Evolutionary conservation across 1,139 yeast genomes (phyloP).

Genomic region (Saccharomycopsis hybrid): DNA sequence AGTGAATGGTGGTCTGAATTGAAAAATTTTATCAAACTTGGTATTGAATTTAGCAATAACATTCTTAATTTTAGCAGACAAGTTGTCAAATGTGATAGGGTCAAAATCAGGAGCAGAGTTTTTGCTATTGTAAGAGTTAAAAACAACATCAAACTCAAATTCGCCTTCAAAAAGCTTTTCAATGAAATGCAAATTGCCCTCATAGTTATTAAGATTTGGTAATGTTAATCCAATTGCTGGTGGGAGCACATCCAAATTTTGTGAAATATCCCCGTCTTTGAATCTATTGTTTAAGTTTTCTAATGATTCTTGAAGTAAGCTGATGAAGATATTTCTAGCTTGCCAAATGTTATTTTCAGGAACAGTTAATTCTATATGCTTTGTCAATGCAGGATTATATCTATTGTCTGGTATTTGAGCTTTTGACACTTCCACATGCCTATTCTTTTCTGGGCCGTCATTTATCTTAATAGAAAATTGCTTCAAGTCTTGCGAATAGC

Average conservation of each 20-base stretch:
- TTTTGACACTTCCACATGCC: slow-evolving; percentile 34
- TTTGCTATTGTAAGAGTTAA: slow-evolving; percentile 36
- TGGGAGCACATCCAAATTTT: slow-evolving; percentile 31
- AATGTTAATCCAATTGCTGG: slow-evolving; percentile 48
- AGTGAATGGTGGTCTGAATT: slow-evolving; percentile 51
- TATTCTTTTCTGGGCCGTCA: slow-evolving; percentile 28
- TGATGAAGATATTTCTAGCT: slow-evolving; percentile 69
- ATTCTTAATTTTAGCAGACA: slow-evolving; percentile 35
- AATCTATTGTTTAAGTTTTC: slow-evolving; percentile 32
- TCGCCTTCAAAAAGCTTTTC: slow-evolving; percentile 70
- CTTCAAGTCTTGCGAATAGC: slow-evolving; percentile 51
- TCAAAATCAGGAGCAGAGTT: slow-evolving; percentile 20
- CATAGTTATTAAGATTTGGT: slow-evolving; percentile 53
- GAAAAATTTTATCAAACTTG: slow-evolving; percentile 51
- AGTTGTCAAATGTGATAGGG: slow-evolving; percentile 26
- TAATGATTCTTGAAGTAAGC: slow-evolving; percentile 64
- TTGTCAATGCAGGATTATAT: slow-evolving; percentile 49
- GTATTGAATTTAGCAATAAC: slow-evolving; percentile 40
- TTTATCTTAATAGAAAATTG: slow-evolving; percentile 28
- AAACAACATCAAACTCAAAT: slow-evolving; percentile 73
- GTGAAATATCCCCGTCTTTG: slow-evolving; percentile 32
- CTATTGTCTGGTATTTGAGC: slow-evolving; percentile 24
- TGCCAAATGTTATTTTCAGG: slow-evolving; percentile 76
- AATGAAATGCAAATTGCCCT: slow-evolving; percentile 73
- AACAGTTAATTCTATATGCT: slow-evolving; percentile 61